These are phyloP conservation scores for Penicillium ucsense DNA, from an alignment of 495 filamentous ascomycete genomes.

Conservation along the genomic window DNA sequence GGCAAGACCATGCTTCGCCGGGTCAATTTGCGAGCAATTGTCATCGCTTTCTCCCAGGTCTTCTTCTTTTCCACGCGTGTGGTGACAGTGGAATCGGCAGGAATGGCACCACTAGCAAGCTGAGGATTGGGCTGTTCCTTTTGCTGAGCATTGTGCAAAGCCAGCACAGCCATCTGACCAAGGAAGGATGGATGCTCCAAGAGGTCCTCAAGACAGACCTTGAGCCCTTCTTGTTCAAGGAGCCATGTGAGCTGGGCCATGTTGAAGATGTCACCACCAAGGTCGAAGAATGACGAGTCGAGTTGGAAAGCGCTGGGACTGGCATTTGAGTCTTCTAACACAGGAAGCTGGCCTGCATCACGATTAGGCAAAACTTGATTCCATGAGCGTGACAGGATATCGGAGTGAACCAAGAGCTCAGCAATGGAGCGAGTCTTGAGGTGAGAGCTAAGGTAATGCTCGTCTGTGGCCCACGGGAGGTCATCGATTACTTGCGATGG, in stretches of 20 bases:
- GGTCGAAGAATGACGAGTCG: slow-evolving; percentile 42
- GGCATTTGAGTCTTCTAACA: slow-evolving; percentile 1
- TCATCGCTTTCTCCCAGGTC: slow-evolving; percentile 23
- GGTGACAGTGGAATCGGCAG: slow-evolving; percentile 1
- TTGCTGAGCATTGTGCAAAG: slow-evolving; percentile 23
- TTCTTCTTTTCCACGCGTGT: slow-evolving; percentile 19
- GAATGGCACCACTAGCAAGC: slow-evolving; percentile 7
- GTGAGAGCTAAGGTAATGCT: slow-evolving; percentile 25
- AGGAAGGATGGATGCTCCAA: slow-evolving; percentile 40
- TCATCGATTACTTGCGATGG: slow-evolving; percentile 23
- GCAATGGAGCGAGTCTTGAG: slow-evolving; percentile 34
- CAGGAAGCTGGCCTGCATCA: background rate
- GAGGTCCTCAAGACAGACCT: slow-evolving; percentile 41
- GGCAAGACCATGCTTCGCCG: slow-evolving; percentile 15
- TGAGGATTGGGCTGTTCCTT: slow-evolving; percentile 11
- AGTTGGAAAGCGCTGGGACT: slow-evolving; percentile 24
- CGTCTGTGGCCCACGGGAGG: slow-evolving; percentile 16
- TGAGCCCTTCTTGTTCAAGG: slow-evolving; percentile 40
- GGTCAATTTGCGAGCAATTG: slow-evolving; percentile 22
- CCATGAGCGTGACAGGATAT: slow-evolving; percentile 40
- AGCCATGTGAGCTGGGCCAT: slow-evolving; percentile 40
- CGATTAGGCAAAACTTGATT: slow-evolving; percentile 36
- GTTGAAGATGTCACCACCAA: slow-evolving; percentile 44
- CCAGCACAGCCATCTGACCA: slow-evolving; percentile 39
- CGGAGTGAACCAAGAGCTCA: slow-evolving; percentile 38